Evolutionary conservation across 2,329 filamentous ascomycete genomes (phyloP).

Genomic region (Coniella vitis): DNA sequence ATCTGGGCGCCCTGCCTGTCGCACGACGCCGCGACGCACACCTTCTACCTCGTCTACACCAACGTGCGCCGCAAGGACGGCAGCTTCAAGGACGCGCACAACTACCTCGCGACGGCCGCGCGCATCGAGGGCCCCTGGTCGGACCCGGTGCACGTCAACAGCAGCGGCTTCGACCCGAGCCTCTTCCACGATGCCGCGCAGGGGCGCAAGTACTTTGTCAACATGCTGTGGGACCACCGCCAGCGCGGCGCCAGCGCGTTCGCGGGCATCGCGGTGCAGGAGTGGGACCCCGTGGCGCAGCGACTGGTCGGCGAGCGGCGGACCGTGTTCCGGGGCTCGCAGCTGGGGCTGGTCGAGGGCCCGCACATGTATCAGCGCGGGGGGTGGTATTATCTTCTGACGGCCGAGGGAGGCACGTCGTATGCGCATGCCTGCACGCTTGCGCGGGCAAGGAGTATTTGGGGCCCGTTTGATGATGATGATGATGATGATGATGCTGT

Average conservation of each 20-base stretch:
- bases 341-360: conserved; percentile 47
- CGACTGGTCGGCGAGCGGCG: conserved; percentile 49
- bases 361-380: conserved; percentile 53
- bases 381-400: conserved; percentile 54
- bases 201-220: conserved; percentile 49
- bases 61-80: conserved; percentile 63
- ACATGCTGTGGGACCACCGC: conserved; percentile 51
- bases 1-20: conserved; percentile 60
- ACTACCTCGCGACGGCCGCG: conserved; percentile 52
- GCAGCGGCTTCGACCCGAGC: conserved; percentile 56
- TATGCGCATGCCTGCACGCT: conserved; percentile 57
- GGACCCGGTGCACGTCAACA: conserved; percentile 50
- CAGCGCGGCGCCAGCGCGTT: conserved; percentile 39
- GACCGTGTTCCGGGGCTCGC: conserved; percentile 49
- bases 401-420: conserved; percentile 54
- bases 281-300: conserved; percentile 43
- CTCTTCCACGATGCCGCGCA: conserved; percentile 49
- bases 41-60: conserved; percentile 59
- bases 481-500: too few relatives aligned
- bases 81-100: conserved; percentile 57
- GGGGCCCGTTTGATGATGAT: conserved; percentile 51
- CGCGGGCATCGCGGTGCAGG: conserved; percentile 51
- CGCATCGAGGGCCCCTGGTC: conserved; percentile 55
- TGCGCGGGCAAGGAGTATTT: conserved; percentile 42
- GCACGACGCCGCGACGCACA: conserved; percentile 43